Conservation (phyloP, 768 basidiomycete species). For the Galerina marginata region DNA sequence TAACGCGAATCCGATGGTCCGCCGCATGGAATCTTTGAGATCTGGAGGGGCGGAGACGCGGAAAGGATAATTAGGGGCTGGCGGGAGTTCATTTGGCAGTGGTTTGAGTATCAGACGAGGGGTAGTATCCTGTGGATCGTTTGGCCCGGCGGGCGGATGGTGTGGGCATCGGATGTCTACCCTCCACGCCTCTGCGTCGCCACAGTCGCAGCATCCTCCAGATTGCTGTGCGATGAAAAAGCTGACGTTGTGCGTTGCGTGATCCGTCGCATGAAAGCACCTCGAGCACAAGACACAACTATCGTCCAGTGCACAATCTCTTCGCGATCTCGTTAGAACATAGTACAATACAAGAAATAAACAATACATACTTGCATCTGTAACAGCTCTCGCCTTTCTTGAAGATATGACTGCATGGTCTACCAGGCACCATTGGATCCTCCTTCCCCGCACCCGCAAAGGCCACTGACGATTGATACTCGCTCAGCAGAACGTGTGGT, state of each 20-base stretch:
- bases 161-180: slow-evolving; percentile 67
- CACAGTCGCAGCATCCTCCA: slow-evolving; percentile 95
- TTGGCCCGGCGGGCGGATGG: slow-evolving; percentile 62
- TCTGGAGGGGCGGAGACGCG: slow-evolving; percentile 64
- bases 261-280: slow-evolving; percentile 91
- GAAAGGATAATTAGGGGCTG: slow-evolving; percentile 64
- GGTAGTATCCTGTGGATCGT: slow-evolving; percentile 42
- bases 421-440: slow-evolving; percentile 64
- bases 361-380: slow-evolving; percentile 81
- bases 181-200: slow-evolving; percentile 90
- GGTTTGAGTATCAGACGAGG: slow-evolving; percentile 43
- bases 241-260: slow-evolving; percentile 86
- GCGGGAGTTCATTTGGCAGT: slow-evolving; percentile 58
- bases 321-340: slow-evolving; percentile 32
- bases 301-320: slow-evolving; percentile 90
- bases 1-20: slow-evolving; percentile 76
- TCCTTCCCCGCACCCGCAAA: slow-evolving; percentile 66
- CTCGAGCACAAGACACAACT: slow-evolving; percentile 88
- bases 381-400: slow-evolving; percentile 92
- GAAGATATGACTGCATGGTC: slow-evolving; percentile 85
- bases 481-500: slow-evolving; percentile 66
- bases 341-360: slow-evolving; percentile 2
- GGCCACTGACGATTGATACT: slow-evolving; percentile 65
- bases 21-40: slow-evolving; percentile 73
- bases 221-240: slow-evolving; percentile 94